phyloP scores from a whole-genome alignment of 495 filamentous ascomycete species.

The Aspergillus conjunctus region DNA sequence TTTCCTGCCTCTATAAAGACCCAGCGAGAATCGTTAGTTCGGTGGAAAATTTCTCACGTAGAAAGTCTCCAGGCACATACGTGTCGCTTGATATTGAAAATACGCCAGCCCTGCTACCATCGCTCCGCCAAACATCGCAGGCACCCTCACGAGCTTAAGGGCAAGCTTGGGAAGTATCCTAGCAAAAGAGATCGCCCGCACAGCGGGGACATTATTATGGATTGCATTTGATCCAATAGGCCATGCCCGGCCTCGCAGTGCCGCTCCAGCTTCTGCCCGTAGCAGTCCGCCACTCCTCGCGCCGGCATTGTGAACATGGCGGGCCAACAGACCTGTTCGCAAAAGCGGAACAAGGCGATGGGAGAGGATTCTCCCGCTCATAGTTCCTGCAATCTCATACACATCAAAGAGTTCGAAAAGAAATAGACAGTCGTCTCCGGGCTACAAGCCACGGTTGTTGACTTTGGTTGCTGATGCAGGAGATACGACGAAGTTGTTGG shows the following conservation, averaged over 20 bases:
- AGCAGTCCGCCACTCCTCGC: slow-evolving; percentile 68
- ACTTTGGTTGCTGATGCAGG: slow-evolving; percentile 10
- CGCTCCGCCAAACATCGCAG: slow-evolving; percentile 87
- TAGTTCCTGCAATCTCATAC: slow-evolving; percentile 51
- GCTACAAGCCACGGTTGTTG: slow-evolving; percentile 19
- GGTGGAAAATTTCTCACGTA: slow-evolving; percentile 2
- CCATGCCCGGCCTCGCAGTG: slow-evolving; percentile 67
- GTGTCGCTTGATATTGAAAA: slow-evolving; percentile 92
- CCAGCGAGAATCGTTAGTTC: slow-evolving; percentile 28
- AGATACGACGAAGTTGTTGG: background rate
- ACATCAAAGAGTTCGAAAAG: slow-evolving; percentile 24
- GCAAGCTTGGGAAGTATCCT: slow-evolving; percentile 86
- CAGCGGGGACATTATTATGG: slow-evolving; percentile 79
- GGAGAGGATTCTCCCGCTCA: slow-evolving; percentile 83
- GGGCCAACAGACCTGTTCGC: slow-evolving; percentile 62
- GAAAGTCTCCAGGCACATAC: slow-evolving; percentile 54
- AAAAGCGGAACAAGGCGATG: slow-evolving; percentile 67
- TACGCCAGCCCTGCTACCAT: slow-evolving; percentile 86
- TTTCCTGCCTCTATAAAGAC: slow-evolving; percentile 73
- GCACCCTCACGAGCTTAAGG: slow-evolving; percentile 81
- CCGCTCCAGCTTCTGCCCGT: slow-evolving; percentile 62
- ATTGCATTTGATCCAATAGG: slow-evolving; percentile 73
- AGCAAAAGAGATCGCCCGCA: slow-evolving; percentile 83
- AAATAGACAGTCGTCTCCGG: slow-evolving; percentile 28
- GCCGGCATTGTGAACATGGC: slow-evolving; percentile 65